Conservation (phyloP, 208 protist species). For the Leptomonas seymouri region DNA sequence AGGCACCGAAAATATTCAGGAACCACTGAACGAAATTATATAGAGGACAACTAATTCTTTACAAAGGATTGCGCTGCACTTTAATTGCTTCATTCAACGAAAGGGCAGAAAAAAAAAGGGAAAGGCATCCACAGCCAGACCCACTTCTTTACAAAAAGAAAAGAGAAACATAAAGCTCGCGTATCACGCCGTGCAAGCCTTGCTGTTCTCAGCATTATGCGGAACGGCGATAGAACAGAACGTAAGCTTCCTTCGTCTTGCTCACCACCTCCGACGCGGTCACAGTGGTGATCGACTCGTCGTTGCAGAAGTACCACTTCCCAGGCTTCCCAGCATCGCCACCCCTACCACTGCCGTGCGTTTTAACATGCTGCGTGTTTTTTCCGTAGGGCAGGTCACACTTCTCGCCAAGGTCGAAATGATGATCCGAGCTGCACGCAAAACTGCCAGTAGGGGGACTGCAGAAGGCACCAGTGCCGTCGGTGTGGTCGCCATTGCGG, state of each 20-base stretch:
- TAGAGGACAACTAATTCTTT: no score
- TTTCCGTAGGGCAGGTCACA: slow-evolving; percentile 3
- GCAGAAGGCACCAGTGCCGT: neutral
- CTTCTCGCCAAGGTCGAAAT: slow-evolving; percentile 1
- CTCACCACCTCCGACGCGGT: slow-evolving; percentile 41
- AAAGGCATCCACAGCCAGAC: no score
- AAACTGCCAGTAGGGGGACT: slow-evolving; percentile 7
- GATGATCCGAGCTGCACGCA: slow-evolving; percentile 1
- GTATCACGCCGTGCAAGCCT: no score
- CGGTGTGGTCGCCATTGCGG: neutral
- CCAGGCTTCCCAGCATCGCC: slow-evolving; percentile 4
- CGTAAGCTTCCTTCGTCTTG: slow-evolving; percentile 64
- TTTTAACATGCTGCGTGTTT: neutral
- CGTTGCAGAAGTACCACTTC: slow-evolving; percentile 85
- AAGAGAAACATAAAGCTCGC: no score
- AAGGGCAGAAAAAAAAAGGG: no score
- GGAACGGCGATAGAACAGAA: slow-evolving; percentile 71
- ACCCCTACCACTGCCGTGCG: neutral
- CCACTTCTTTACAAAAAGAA: neutral
- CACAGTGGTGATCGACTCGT: slow-evolving; percentile 51
- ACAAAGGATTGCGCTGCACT: no score
- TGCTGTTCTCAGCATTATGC: no score
- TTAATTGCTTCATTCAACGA: no score
- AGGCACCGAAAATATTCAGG: no score
- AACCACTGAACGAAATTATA: no score